phyloP scores from a whole-genome alignment of 2,329 filamentous ascomycete species.

The Colletotrichum sidae region DNA sequence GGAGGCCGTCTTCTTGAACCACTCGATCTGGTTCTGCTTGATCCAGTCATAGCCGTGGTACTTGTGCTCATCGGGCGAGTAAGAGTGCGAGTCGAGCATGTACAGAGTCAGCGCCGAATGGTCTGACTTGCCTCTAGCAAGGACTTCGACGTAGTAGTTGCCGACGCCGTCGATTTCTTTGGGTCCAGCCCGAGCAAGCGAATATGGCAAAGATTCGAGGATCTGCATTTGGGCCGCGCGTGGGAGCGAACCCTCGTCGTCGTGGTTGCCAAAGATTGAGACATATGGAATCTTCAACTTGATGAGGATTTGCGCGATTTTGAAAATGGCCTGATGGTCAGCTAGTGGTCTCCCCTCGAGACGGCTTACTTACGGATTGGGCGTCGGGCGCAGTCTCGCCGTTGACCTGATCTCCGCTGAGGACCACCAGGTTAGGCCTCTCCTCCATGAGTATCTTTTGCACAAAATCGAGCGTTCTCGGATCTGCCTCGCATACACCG shows the following conservation, averaged over 20 bases:
- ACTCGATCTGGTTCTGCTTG: slow-evolving; percentile 92
- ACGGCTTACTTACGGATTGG: slow-evolving; percentile 72
- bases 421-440: slow-evolving; percentile 89
- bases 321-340: slow-evolving; percentile 80
- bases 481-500: slow-evolving; percentile 89
- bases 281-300: slow-evolving; percentile 92
- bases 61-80: slow-evolving; percentile 88
- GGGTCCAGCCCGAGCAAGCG: slow-evolving; percentile 85
- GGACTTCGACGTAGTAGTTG: slow-evolving; percentile 93
- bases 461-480: slow-evolving; percentile 91
- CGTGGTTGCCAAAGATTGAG: slow-evolving; percentile 96
- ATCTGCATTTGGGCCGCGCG: slow-evolving; percentile 86
- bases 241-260: slow-evolving; percentile 87
- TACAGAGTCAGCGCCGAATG: slow-evolving; percentile 97
- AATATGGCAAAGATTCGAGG: slow-evolving; percentile 88
- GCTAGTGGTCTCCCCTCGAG: background rate
- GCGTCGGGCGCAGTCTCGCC: slow-evolving; percentile 92
- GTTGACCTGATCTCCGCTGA: slow-evolving; percentile 96
- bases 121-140: slow-evolving; percentile 80
- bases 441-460: slow-evolving; percentile 87
- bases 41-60: slow-evolving; percentile 98
- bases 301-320: slow-evolving; percentile 86
- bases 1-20: slow-evolving; percentile 86
- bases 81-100: slow-evolving; percentile 91
- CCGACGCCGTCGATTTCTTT: slow-evolving; percentile 88